These are phyloP conservation scores for Phytopythium helicoides DNA, from an alignment of 352 stramenopile genomes.

Conservation along the genomic window DNA sequence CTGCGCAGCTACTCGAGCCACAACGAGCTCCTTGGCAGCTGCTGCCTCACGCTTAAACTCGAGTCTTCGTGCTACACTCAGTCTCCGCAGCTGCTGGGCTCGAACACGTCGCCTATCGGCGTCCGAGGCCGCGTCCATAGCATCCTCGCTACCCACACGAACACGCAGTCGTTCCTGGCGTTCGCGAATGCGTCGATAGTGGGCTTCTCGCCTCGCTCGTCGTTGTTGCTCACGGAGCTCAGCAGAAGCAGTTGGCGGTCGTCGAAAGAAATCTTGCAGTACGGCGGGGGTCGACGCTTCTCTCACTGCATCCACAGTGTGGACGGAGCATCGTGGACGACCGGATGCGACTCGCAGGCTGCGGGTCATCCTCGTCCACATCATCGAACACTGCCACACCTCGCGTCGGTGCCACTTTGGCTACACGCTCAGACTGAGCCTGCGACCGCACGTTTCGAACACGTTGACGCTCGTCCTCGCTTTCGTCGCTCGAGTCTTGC, in stretches of 20 bases:
- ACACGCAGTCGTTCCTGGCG: slow-evolving; percentile 44
- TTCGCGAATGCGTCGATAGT: slow-evolving; percentile 42
- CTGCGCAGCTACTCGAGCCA: slow-evolving; percentile 10
- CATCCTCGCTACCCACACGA: slow-evolving; percentile 14
- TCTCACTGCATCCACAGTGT: background rate
- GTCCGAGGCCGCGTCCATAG: slow-evolving; percentile 16
- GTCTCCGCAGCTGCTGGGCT: slow-evolving; percentile 36
- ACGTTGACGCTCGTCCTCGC: background rate
- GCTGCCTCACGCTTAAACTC: slow-evolving; percentile 35
- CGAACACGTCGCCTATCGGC: slow-evolving; percentile 20
- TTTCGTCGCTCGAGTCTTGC: background rate
- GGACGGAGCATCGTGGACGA: background rate
- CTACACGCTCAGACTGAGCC: background rate
- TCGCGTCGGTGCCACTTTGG: slow-evolving; percentile 19
- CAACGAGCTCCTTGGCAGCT: slow-evolving; percentile 19
- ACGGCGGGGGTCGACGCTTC: slow-evolving; percentile 29
- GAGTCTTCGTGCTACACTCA: slow-evolving; percentile 32
- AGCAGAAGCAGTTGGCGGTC: slow-evolving; percentile 30
- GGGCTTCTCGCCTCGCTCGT: slow-evolving; percentile 29
- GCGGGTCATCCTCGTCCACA: slow-evolving; percentile 6
- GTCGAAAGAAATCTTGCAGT: slow-evolving; percentile 63
- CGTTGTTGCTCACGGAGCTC: slow-evolving; percentile 38
- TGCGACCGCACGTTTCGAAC: background rate
- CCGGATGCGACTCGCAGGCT: slow-evolving; percentile 3
- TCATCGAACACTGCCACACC: slow-evolving; percentile 3